Conservation (phyloP, 2,329 filamentous ascomycete genomes). For the Colletotrichum sp. region DNA sequence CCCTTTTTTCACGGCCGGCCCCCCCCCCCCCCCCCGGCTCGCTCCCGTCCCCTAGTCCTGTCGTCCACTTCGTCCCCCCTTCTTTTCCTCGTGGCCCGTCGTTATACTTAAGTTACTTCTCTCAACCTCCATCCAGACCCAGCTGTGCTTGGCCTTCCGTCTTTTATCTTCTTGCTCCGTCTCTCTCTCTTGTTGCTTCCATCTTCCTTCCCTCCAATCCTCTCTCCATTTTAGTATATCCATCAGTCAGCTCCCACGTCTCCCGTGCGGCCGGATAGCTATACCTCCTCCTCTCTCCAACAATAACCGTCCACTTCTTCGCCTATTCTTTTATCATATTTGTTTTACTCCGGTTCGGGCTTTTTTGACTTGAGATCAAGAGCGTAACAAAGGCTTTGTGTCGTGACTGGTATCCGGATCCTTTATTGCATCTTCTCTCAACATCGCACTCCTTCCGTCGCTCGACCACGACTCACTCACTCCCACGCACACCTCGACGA, state of each 20-base stretch:
- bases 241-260: background rate
- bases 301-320: constrained; percentile 6
- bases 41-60: constrained; percentile 6
- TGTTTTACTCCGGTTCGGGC: constrained; percentile 13
- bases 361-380: background rate
- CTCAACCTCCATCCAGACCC: constrained; percentile 6
- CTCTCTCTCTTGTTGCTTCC: constrained; percentile 5
- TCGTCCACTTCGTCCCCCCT: background rate
- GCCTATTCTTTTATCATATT: constrained; percentile 16
- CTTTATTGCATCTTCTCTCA: constrained; percentile 4
- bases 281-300: background rate
- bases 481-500: constrained; percentile 11
- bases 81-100: constrained; percentile 8
- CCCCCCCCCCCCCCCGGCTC: background rate
- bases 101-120: constrained; percentile 19
- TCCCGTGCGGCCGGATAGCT: constrained; percentile 12
- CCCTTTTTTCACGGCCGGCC: too few relatives aligned
- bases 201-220: background rate
- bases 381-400: constrained; percentile 10
- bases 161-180: constrained; percentile 19
- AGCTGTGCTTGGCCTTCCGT: constrained; percentile 19
- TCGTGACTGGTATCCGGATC: constrained; percentile 20
- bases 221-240: constrained; percentile 2
- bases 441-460: constrained; percentile 9
- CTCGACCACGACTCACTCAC: constrained; percentile 7